phyloP scores from a whole-genome alignment of 2,329 filamentous ascomycete genomes.

The Hypoxylon sp. region DNA sequence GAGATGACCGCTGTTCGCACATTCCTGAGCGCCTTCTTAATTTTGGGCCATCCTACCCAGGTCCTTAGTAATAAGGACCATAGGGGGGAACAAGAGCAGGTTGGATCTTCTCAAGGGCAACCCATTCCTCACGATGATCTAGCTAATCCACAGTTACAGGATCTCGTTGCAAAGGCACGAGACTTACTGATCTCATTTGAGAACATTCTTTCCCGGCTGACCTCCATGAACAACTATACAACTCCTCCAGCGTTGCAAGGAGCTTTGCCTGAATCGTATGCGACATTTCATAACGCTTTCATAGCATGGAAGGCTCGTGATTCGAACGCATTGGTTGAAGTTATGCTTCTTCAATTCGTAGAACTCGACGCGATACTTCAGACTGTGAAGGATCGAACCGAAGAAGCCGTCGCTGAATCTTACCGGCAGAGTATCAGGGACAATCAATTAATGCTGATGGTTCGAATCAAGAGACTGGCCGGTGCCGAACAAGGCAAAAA shows the following conservation, averaged over 20 bases:
- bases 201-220: conserved; percentile 77
- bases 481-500: conserved; percentile 79
- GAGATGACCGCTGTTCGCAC: conserved; percentile 81
- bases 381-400: conserved; percentile 83
- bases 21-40: conserved; percentile 85
- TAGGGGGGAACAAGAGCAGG: conserved; percentile 71
- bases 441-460: conserved; percentile 84
- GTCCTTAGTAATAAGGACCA: conserved; percentile 83
- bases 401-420: conserved; percentile 80
- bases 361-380: conserved; percentile 88
- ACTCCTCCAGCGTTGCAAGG: conserved; percentile 74
- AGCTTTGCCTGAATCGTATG: conserved; percentile 77
- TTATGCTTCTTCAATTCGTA: conserved; percentile 89
- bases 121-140: conserved; percentile 67
- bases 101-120: conserved; percentile 60
- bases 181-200: conserved; percentile 86
- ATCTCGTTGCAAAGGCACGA: conserved; percentile 82
- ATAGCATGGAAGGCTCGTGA: conserved; percentile 88
- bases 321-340: conserved; percentile 81
- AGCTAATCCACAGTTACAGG: conserved; percentile 75
- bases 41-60: conserved; percentile 82
- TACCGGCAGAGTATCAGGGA: conserved; percentile 85
- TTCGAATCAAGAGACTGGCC: conserved; percentile 83
- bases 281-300: conserved; percentile 83
- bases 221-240: conserved; percentile 75